A percentile compares a stretch with the other conserved stretches of the same genome.
Evolutionary conservation across 1,139 yeast species (phyloP).

Genomic region (Saccharomyces hybrid): DNA sequence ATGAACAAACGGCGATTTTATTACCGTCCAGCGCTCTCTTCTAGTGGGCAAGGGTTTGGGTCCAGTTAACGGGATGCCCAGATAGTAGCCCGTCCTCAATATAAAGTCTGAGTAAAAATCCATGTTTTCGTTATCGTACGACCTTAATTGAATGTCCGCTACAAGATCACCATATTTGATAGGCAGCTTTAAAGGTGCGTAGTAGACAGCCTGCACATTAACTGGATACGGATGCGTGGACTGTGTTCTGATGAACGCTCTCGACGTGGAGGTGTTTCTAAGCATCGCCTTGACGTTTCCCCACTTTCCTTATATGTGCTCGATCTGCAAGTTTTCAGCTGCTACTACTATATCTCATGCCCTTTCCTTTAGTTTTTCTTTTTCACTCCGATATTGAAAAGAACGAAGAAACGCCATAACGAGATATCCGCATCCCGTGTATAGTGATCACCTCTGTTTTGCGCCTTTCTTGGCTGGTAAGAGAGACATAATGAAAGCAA

Average conservation of each 20-base stretch:
- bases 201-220: slow-evolving; percentile 74
- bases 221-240: slow-evolving; percentile 58
- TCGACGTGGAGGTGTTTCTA: slow-evolving; percentile 6
- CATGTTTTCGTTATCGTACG: slow-evolving; percentile 63
- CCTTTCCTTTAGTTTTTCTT: neutral
- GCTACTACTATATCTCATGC: neutral
- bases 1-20: slow-evolving; percentile 87
- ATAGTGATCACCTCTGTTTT: too few relatives aligned
- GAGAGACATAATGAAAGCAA: too few relatives aligned
- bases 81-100: slow-evolving; percentile 78
- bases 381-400: neutral
- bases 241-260: slow-evolving; percentile 34
- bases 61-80: slow-evolving; percentile 76
- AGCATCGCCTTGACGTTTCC: neutral
- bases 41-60: slow-evolving; percentile 61
- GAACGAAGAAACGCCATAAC: neutral
- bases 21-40: slow-evolving; percentile 89
- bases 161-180: slow-evolving; percentile 64
- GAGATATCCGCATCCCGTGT: too few relatives aligned
- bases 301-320: neutral
- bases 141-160: slow-evolving; percentile 63
- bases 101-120: slow-evolving; percentile 81
- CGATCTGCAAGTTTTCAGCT: neutral
- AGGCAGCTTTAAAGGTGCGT: slow-evolving; percentile 69
- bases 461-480: too few relatives aligned